Evolutionary conservation across 2,329 filamentous ascomycete genomes (phyloP), one percentile per base, ranked within the genome.

Genomic region (Fusarium chlamydosporum): DNA sequence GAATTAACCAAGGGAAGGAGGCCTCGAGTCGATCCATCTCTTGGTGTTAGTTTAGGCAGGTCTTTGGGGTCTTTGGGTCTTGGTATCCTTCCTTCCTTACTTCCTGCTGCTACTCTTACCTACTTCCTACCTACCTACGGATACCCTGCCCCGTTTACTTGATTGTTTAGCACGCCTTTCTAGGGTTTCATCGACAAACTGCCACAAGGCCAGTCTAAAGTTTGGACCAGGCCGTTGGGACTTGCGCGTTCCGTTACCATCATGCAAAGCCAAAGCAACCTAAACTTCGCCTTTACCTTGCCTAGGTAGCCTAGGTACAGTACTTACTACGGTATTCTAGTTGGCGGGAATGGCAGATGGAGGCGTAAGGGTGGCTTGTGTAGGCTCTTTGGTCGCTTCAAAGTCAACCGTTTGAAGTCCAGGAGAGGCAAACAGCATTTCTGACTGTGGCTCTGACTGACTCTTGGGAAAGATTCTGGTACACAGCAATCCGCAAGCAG

Each of bases 361-460:
- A 27, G 55, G 67, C 62, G 52, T 70, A 55, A 50, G 35, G 35
- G 61, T 69, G 67, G 67, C 63, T 70, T 65, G 34, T 35, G 38
- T 48, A 52, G 37, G 34, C 47, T 54, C 41, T 47, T 38, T 50
- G 38, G 47, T 27, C 34, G 18, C 50, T 46, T 47, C 35, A 23
- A 27, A 20, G 13, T 50, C 16, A 47, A 33, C 29, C 35, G 42
- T 34, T 34, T 51, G 34, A 34, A 40, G 26, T 29, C 29, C 29
- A 9, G 41, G 46, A 37, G 64, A 57, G 54, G 38, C 35, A 43
- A 56, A 56, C 51, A 29, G 58, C 70, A 72, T 74, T 69, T 62
- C 64, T 68, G 60, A 45, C 45, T 68, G 72, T 72, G 72, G 70
- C 70, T 67, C 56, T 42, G 42, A 33, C 56, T 42, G 42, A 33